Base-by-base conservation (phyloP, 2,329 filamentous ascomycete genomes). In the Sarocladium kiliense region DNA sequence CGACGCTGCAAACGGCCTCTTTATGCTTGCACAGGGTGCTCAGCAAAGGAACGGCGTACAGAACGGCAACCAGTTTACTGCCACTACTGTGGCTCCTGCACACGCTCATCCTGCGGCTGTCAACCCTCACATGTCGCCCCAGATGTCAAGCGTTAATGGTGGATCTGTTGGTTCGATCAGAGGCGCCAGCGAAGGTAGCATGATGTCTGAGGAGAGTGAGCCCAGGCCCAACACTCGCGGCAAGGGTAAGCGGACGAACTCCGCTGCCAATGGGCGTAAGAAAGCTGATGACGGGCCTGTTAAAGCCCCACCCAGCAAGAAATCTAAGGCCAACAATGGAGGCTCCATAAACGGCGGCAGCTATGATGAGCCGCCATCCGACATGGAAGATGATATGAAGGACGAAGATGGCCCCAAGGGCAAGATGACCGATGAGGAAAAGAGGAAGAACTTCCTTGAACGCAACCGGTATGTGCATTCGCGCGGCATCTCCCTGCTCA, bases 381-480 rank as follows among this genome's bases (percentile, higher is more conserved):
- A 81, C 2, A 71, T 74, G 4, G 76, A 75, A 23, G 80, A 84
- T 2, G 77, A 81, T 54, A 66, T 78, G 60, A 81, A 77, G 47
- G 79, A 82, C 51, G 79, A 77, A 27, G 76, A 82, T 49, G 75
- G 78, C 39, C 83, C 77, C 41, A 88, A 85, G 70, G 67, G 71
- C 0, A 97, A 96, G 77, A 96, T 97, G 91, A 97, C 92, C 0
- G 94, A 97, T 56, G 94, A 97, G 66, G 94, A 99, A 76, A 99
- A 99, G 77, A 83, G 94, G 41, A 96, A 95, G 75, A 99, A 97
- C 69, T 99, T 99, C 71, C 77, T 99, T 2, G 94, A 99, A 68
- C 82, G 94, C 26, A 99, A 99, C 71, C 86, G 93, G 93, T 96
- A 84, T 65, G 84, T 74, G 49, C 26, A n/a, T 6, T 23, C 19